These are phyloP conservation scores for Leccinum barrowsii DNA, from an alignment of 768 basidiomycete species.

Conservation along the genomic window DNA sequence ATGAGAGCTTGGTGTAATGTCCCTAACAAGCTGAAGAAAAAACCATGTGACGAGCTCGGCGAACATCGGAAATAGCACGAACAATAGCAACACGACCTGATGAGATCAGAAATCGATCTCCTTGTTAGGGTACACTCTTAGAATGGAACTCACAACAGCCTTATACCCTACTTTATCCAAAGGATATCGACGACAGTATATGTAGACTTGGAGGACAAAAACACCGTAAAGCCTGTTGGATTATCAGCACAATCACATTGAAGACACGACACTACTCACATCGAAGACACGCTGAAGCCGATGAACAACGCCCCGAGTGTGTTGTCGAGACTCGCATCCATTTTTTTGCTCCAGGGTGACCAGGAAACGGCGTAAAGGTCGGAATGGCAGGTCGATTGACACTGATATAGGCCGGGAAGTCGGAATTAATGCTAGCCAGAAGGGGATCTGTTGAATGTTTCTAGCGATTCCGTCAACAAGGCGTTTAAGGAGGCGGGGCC, in stretches of 20 bases:
- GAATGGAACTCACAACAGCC: slow-evolving; percentile 40
- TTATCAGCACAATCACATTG: slow-evolving; percentile 17
- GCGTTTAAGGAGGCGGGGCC: background rate
- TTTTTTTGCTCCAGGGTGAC: slow-evolving; percentile 6
- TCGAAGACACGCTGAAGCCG: slow-evolving; percentile 51
- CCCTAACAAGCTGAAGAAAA: slow-evolving; percentile 41
- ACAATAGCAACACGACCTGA: slow-evolving; percentile 36
- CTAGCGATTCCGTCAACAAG: background rate
- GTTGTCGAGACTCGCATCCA: slow-evolving; percentile 33
- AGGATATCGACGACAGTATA: slow-evolving; percentile 54
- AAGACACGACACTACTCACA: slow-evolving; percentile 19
- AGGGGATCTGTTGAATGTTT: slow-evolving; percentile 2
- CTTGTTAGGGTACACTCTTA: background rate
- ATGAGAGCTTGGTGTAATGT: slow-evolving; percentile 48
- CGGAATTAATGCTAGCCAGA: slow-evolving; percentile 7
- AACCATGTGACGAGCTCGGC: background rate
- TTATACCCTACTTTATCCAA: slow-evolving; percentile 51
- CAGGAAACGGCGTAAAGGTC: background rate
- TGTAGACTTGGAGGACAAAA: slow-evolving; percentile 49
- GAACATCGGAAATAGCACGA: slow-evolving; percentile 1
- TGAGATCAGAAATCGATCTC: background rate
- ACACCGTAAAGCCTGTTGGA: slow-evolving; percentile 47
- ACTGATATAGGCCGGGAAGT: slow-evolving; percentile 9
- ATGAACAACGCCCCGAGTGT: slow-evolving; percentile 61
- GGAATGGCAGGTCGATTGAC: background rate